phyloP scores from a whole-genome alignment of 257 asterid species.

The Plantago major region DNA sequence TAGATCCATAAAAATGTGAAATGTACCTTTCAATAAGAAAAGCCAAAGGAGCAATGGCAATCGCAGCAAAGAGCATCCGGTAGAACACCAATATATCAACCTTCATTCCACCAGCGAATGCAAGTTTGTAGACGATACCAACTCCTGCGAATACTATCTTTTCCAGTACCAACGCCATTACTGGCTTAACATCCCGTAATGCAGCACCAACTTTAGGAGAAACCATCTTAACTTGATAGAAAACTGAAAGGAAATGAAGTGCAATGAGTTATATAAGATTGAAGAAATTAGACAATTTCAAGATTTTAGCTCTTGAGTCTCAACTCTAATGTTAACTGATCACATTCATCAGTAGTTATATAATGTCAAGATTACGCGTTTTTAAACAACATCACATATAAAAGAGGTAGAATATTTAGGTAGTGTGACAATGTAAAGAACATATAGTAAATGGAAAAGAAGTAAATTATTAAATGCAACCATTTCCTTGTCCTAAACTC shows the following conservation, averaged over 20 bases:
- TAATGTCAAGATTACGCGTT: neutral
- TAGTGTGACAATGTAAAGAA: conserved; percentile 17
- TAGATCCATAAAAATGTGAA: too few species aligned
- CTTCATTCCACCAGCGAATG: conserved; percentile 28
- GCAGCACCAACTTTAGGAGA: neutral
- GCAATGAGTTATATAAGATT: neutral
- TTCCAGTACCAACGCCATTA: conserved; percentile 19
- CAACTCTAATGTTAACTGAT: neutral
- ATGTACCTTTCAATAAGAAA: conserved; percentile 27
- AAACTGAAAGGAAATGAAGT: neutral
- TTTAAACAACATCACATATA: neutral
- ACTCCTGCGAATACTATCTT: conserved; percentile 23
- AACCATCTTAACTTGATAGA: conserved; percentile 8
- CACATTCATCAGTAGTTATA: neutral
- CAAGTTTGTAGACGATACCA: conserved; percentile 25
- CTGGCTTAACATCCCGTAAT: conserved; percentile 14
- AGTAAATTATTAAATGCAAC: neutral
- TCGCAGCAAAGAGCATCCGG: conserved; percentile 27
- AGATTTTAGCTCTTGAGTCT: neutral
- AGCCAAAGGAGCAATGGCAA: conserved; percentile 33
- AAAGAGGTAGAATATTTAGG: neutral
- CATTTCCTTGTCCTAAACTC: conserved; percentile 22
- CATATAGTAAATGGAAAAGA: conserved; percentile 2
- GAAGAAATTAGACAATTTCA: neutral
- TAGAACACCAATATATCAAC: conserved; percentile 25